A percentile compares a stretch with the other conserved stretches of the same genome.
phyloP scores from a whole-genome alignment of 306 rosid genomes.

The Cicer pinnatifidum region DNA sequence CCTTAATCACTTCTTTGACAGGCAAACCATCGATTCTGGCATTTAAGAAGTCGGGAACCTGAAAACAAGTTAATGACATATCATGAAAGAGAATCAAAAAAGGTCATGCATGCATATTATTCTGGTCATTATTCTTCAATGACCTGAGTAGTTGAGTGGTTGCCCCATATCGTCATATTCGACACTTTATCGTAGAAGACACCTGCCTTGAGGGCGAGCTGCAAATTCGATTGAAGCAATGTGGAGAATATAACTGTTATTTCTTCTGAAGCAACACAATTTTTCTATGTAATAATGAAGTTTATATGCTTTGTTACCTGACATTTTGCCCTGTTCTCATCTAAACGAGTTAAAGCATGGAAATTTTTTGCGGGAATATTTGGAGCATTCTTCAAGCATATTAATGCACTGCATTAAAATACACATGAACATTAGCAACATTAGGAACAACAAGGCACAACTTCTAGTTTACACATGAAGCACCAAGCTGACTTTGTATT shows the following conservation, averaged over 20 bases:
- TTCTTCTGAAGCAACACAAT: constrained; percentile 14
- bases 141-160: constrained; percentile 99
- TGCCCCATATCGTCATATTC: constrained; percentile 95
- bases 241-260: constrained; percentile 18
- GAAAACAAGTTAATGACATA: constrained; percentile 37
- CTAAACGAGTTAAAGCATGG: constrained; percentile 94
- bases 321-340: constrained; percentile 97
- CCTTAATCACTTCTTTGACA: constrained; percentile 87
- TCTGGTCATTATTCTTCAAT: constrained; percentile 37
- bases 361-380: constrained; percentile 91
- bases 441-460: constrained; percentile 23
- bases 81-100: constrained; percentile 37
- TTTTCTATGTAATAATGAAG: not conserved
- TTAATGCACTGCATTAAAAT: constrained; percentile 68
- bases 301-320: constrained; percentile 61
- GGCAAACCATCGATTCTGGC: constrained; percentile 86
- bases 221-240: constrained; percentile 44
- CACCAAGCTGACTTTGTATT: constrained; percentile 79
- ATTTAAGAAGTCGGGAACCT: constrained; percentile 96
- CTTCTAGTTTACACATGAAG: constrained; percentile 37
- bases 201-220: constrained; percentile 98
- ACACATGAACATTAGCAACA: constrained; percentile 37
- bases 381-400: constrained; percentile 97
- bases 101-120: constrained; percentile 13
- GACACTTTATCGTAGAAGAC: constrained; percentile 97